phyloP scores from a whole-genome alignment of 1,284 basidiomycete species.

The Cryptococcus jaspeensis region DNA sequence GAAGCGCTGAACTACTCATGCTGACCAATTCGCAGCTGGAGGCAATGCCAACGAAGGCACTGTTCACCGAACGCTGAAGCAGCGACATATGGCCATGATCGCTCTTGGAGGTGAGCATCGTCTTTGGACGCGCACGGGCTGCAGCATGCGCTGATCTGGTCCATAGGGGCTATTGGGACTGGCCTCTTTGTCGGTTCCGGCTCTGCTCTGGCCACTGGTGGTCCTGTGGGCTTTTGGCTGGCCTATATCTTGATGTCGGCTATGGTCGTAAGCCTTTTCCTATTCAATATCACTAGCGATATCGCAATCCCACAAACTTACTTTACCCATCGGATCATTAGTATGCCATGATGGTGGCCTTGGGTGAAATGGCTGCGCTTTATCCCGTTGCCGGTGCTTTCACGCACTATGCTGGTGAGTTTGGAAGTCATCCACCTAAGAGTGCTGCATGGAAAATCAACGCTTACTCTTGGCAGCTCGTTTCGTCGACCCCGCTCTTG shows the following conservation, averaged over 20 bases:
- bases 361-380: constrained; percentile 52
- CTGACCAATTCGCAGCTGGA: neutral
- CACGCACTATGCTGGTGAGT: constrained; percentile 27
- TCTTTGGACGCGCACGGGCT: neutral
- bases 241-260: constrained; percentile 43
- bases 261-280: constrained; percentile 31
- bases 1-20: too few relatives aligned
- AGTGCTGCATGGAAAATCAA: too few relatives aligned
- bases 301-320: too few relatives aligned
- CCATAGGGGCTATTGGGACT: constrained; percentile 30
- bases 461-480: constrained; percentile 34
- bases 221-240: constrained; percentile 52
- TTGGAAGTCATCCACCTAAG: too few relatives aligned
- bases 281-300: too few relatives aligned
- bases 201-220: constrained; percentile 51
- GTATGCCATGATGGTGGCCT: constrained; percentile 45
- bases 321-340: neutral
- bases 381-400: constrained; percentile 45
- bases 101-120: constrained; percentile 48
- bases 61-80: constrained; percentile 40
- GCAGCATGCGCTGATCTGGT: constrained; percentile 13
- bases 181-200: constrained; percentile 56
- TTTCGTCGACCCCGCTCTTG: constrained; percentile 57
- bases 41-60: constrained; percentile 15
- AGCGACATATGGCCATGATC: constrained; percentile 52